Conservation (phyloP, 805 yeast species). For the Ogataea pignaliae region DNA sequence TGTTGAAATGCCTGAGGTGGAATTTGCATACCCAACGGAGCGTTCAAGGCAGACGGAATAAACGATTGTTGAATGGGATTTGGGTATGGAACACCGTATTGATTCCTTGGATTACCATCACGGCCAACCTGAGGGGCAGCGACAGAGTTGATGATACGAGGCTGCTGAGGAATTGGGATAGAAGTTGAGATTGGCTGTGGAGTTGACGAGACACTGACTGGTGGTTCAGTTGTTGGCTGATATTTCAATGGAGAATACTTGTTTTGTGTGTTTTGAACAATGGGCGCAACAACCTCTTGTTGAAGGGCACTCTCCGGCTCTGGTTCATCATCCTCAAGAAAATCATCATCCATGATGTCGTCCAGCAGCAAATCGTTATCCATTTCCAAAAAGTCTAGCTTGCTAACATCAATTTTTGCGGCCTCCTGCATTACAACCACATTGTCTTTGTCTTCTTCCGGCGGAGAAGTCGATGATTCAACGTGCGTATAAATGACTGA, state of each 20-base stretch:
- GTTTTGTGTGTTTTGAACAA: background rate
- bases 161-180: constrained; percentile 1
- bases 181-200: background rate
- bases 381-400: constrained; percentile 37
- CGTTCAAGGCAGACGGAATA: constrained; percentile 1
- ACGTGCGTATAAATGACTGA: too few relatives aligned
- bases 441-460: too few relatives aligned
- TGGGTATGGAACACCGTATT: constrained; percentile 1
- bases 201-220: background rate
- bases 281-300: background rate
- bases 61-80: background rate
- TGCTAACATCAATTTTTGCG: constrained; percentile 28
- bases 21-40: constrained; percentile 1
- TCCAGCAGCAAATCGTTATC: constrained; percentile 40
- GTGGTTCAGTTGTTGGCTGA: background rate
- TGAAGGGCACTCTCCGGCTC: background rate
- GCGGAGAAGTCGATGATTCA: too few relatives aligned
- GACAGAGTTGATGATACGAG: background rate
- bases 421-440: too few relatives aligned
- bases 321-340: constrained; percentile 24
- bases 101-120: background rate
- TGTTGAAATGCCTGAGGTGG: background rate
- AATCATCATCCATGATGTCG: constrained; percentile 36
- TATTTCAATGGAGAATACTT: constrained; percentile 2
- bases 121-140: background rate